Base-by-base conservation (phyloP, 176 grass and related monocot species). In the Themeda triandra region DNA sequence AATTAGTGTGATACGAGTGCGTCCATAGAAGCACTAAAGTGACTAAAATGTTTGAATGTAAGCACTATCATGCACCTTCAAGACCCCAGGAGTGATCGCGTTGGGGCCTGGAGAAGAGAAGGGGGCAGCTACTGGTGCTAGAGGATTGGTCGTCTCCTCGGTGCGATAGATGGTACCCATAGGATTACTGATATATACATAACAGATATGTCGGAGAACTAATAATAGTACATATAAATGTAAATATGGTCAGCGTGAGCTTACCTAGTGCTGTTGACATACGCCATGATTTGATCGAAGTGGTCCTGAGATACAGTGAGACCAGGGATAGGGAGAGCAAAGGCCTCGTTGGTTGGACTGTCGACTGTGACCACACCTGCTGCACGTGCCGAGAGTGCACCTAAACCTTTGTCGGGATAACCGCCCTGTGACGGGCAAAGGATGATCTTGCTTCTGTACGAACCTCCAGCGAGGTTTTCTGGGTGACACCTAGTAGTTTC, bases 91-190 rank as follows among this genome's bases (percentile, higher is more conserved):
- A 1, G 71, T 79, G 56, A 92, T 82, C 14, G 62, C 1, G 69
- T 92, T 92, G 64, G 90, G 90, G 14, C 90, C 86, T 68, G 85
- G 79, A 6, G 86, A 92, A 7, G 86, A 88, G 66, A 92, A 88
- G 0, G 82, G 60, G 17, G 72, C 90, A 10, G 77, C 59, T 31
- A 23, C 12, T 4, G 90, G 90, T 40, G 86, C 90, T 11, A 69
- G 35, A 4, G 66, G 25, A 56, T 86, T 40, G 6, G 21, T 66
- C 0, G 64, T 48, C 1, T 24, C 3, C 70, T 88, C 78, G 46
- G 65, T 79, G 41, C 53, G 72, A 5, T 41, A 56, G 45, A 88
- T 88, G 15, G 79, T 88, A 0, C 65, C 90, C 72, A 86, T 36
- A 13, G 86, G 71, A 60, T 85, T 68, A 10, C 86, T 88, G 39